These are phyloP conservation scores for Colletotrichum musicola DNA, from an alignment of 2,329 filamentous ascomycete genomes.

Conservation along the genomic window DNA sequence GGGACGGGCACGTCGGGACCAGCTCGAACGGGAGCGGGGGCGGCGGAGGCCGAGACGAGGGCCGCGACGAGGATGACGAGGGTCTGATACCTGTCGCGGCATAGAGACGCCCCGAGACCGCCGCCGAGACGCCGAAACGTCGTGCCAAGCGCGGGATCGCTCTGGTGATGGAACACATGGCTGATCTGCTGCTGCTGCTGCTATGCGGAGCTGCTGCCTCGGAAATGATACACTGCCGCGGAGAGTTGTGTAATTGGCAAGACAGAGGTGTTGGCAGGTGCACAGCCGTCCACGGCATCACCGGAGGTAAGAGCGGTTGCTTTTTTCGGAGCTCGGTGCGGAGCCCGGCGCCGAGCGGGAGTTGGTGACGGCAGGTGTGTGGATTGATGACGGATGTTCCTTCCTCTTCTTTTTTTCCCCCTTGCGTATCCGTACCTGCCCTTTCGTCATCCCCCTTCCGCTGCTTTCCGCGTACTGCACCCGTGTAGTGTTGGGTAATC, in stretches of 20 bases:
- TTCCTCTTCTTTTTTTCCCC: too few relatives aligned
- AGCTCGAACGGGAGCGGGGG: constrained; percentile 53
- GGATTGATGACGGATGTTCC: too few relatives aligned
- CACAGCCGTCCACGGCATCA: background rate
- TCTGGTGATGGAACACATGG: constrained; percentile 13
- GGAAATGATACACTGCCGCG: background rate
- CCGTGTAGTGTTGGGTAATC: constrained; percentile 27
- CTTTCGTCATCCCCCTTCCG: too few relatives aligned
- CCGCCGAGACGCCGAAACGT: background rate
- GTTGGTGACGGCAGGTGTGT: background rate
- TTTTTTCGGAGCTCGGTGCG: constrained; percentile 26
- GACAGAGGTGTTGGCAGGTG: background rate
- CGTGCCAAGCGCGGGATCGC: constrained; percentile 14
- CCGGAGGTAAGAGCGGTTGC: constrained; percentile 1
- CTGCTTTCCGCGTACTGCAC: background rate
- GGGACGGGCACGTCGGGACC: constrained; percentile 74
- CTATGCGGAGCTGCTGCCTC: background rate
- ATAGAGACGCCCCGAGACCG: background rate
- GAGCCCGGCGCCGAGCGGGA: constrained; percentile 23
- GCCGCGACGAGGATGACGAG: background rate
- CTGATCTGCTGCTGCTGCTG: background rate
- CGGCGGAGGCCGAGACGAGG: background rate
- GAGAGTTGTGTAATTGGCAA: background rate
- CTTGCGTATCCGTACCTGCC: too few relatives aligned
- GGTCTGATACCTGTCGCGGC: background rate